A percentile compares a stretch with the other conserved stretches of the same genome.
Conservation (phyloP, 768 basidiomycete genomes). For the Leccinum pellstonianum region DNA sequence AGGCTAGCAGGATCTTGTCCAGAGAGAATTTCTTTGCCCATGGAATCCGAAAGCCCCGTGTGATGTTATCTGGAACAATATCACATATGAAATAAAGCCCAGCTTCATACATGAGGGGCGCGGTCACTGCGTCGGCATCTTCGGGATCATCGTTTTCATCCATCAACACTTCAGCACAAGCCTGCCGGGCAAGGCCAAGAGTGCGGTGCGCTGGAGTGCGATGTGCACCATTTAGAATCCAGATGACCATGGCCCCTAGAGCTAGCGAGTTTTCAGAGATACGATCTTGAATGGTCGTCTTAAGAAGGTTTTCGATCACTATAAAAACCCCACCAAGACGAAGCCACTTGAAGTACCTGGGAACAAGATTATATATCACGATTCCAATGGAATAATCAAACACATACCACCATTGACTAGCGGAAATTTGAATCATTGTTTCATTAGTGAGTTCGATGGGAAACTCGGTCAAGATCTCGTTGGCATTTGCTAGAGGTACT, state of each 20-base stretch:
- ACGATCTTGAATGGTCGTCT: not conserved
- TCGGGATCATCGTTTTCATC: not conserved
- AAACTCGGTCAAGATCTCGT: not conserved
- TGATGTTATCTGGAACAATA: not conserved
- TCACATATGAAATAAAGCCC: constrained; percentile 7
- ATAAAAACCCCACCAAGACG: not conserved
- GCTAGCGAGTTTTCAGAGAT: not conserved
- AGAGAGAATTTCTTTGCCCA: too few species aligned
- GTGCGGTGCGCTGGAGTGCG: not conserved
- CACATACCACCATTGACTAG: constrained; percentile 4
- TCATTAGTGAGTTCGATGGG: not conserved
- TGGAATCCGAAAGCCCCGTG: not conserved
- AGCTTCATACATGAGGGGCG: constrained; percentile 9
- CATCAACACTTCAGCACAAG: not conserved
- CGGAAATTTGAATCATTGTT: constrained; percentile 1
- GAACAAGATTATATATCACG: not conserved
- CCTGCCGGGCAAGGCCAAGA: not conserved
- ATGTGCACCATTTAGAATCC: constrained; percentile 9
- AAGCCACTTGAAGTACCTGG: constrained; percentile 13
- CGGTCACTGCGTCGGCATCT: not conserved
- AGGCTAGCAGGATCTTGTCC: too few species aligned
- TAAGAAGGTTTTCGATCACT: not conserved
- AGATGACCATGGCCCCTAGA: constrained; percentile 1
- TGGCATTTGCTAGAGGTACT: not conserved
- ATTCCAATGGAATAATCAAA: too few species aligned